These are phyloP conservation scores for Blakeslea trispora DNA, from an alignment of 371 early-diverging fungal species.

Conservation along the genomic window DNA sequence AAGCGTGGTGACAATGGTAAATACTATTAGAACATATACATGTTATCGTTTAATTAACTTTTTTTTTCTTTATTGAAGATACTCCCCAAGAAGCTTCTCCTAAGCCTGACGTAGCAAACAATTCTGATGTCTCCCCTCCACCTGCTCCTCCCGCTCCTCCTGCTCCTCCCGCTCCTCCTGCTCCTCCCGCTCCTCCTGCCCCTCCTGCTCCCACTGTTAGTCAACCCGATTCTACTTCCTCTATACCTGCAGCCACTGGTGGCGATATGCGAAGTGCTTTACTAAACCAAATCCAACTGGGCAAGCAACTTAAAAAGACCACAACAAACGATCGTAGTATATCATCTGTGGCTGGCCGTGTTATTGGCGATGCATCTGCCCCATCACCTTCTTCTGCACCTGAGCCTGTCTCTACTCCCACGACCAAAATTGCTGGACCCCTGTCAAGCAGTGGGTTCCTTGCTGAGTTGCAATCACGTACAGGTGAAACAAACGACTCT, in stretches of 20 bases:
- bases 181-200: constrained; percentile 19
- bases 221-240: neutral
- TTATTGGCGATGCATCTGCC: constrained; percentile 13
- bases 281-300: constrained; percentile 46
- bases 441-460: constrained; percentile 48
- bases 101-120: too few relatives aligned
- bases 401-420: constrained; percentile 5
- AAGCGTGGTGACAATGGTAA: constrained; percentile 28
- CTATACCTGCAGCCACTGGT: constrained; percentile 15
- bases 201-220: constrained; percentile 22
- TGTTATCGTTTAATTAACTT: neutral
- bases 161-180: constrained; percentile 17
- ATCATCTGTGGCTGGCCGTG: constrained; percentile 35
- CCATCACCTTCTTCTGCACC: constrained; percentile 6
- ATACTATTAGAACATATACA: too few relatives aligned
- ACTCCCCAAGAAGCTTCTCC: too few relatives aligned
- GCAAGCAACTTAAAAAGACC: constrained; percentile 34
- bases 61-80: neutral
- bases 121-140: constrained; percentile 4
- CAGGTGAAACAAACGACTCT: constrained; percentile 11
- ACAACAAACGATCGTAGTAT: constrained; percentile 49
- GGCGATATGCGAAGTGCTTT: constrained; percentile 37
- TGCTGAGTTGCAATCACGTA: constrained; percentile 39
- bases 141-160: constrained; percentile 31
- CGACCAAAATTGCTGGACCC: constrained; percentile 54